Percentiles rank a stretch among this genome's conserved stretches.
Conservation (phyloP, 805 yeast species). For the Ascoidea asiatica region DNA sequence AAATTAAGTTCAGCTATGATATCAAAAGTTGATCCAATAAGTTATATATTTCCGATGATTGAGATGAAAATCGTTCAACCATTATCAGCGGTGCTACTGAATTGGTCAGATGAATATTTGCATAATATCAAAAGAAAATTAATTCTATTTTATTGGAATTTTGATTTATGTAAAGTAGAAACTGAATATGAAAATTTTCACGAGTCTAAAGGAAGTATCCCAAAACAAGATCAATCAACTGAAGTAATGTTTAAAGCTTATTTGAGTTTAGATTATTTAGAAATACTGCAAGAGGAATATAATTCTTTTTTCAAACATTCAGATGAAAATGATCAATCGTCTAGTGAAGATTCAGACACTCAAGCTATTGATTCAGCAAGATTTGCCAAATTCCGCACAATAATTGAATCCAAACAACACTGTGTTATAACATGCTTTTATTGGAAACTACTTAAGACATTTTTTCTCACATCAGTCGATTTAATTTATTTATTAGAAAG, state of each 20-base stretch:
- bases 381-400: slow-evolving; percentile 19
- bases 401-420: slow-evolving; percentile 19
- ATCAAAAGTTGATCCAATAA: slow-evolving; percentile 9
- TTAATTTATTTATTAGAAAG: slow-evolving; percentile 38
- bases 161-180: slow-evolving; percentile 12
- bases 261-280: slow-evolving; percentile 6
- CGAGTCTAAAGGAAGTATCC: background rate
- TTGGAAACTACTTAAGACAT: slow-evolving; percentile 31
- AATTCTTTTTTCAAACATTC: slow-evolving; percentile 17
- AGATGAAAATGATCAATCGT: background rate
- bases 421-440: slow-evolving; percentile 38
- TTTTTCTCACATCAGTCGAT: slow-evolving; percentile 46
- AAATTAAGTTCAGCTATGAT: slow-evolving; percentile 5
- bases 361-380: slow-evolving; percentile 14
- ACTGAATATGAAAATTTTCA: slow-evolving; percentile 15
- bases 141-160: slow-evolving; percentile 26
- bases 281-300: slow-evolving; percentile 8
- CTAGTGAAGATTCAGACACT: background rate
- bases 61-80: slow-evolving; percentile 11
- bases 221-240: background rate
- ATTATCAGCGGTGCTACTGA: slow-evolving; percentile 21
- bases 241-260: slow-evolving; percentile 7
- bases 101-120: slow-evolving; percentile 31
- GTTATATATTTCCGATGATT: slow-evolving; percentile 10
- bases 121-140: slow-evolving; percentile 25